Evolutionary conservation across 306 rosid species (phyloP), one percentile per base, ranked within the genome.

Genomic region (Prunus campanulata): DNA sequence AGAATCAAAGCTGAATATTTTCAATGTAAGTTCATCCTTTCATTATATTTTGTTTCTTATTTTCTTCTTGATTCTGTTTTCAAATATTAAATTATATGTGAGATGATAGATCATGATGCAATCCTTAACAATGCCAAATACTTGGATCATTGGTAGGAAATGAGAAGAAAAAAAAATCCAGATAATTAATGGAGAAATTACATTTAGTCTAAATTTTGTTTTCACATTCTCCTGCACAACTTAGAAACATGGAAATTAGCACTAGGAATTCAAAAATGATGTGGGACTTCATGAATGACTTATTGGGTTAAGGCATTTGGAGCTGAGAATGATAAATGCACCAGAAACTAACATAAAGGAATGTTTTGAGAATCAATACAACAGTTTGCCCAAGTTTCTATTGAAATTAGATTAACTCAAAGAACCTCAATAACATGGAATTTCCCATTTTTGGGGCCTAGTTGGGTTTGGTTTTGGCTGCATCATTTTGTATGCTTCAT

Each of bases 1-100:
- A 44, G 22, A 29, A 56, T 65, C 66, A 77, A 64, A 71, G 35
- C 67, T 68, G 20, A 57, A 44, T 35, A 60, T 27, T 12, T 20
- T 39, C 76, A 18, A 48, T 42, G 82, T 73, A 49, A 56, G 72
- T 63, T 51, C 24, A 22, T 68, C 69, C 25, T 0, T 60, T 68
- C 20, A 9, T 44, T 5, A 8, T 19, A 12, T 22, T 15, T 5
- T n/a, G 11, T 22, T 19, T 11, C 2, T 57, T 59, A 20, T 35
- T 66, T 27, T 39, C 13, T 66, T 35, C 12, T 49, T 27, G 24
- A 16, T 52, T 75, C 61, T 52, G 29, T 0, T 24, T 65, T 75
- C 61, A 8, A 52, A 35, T 11, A 4, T 46, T 6, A 20, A 13
- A 49, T 74, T 61, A 27, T 62, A 59, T 59, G 32, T 59, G 44